phyloP scores from a whole-genome alignment of 495 filamentous ascomycete genomes.

The Penicillium roqueforti region DNA sequence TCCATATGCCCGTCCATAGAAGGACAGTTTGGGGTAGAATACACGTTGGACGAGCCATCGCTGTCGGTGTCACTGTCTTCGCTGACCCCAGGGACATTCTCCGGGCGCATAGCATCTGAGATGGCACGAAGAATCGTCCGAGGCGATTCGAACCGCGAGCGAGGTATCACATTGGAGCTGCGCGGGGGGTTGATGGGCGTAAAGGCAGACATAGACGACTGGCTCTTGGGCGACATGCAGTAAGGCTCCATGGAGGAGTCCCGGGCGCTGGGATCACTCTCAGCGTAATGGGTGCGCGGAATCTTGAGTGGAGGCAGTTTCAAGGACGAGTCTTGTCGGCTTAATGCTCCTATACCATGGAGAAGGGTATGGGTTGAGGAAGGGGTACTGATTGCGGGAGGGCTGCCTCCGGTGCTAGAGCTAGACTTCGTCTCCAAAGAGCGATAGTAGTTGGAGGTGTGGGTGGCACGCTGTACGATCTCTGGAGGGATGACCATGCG shows the following conservation, averaged over 20 bases:
- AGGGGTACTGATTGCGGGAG: constrained; percentile 4
- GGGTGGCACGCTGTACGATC: constrained; percentile 54
- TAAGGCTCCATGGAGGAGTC: constrained; percentile 30
- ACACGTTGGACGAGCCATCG: constrained; percentile 4
- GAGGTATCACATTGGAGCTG: constrained; percentile 16
- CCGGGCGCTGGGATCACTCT: constrained; percentile 21
- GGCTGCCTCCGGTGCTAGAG: constrained; percentile 7
- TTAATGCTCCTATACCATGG: not conserved
- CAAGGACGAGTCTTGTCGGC: not conserved
- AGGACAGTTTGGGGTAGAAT: constrained; percentile 1
- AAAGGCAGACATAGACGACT: constrained; percentile 21
- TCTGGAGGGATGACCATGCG: constrained; percentile 63
- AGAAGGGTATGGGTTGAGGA: constrained; percentile 13
- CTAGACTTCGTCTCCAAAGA: constrained; percentile 25
- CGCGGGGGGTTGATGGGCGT: constrained; percentile 36
- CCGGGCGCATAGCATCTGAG: not conserved
- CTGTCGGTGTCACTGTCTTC: constrained; percentile 17
- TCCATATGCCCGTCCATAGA: not conserved
- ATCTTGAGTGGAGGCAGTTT: constrained; percentile 1
- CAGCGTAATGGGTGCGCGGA: constrained; percentile 17
- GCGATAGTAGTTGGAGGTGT: constrained; percentile 49
- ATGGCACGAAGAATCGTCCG: constrained; percentile 6
- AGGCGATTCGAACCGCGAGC: constrained; percentile 8
- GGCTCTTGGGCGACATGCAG: constrained; percentile 29
- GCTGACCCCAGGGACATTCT: not conserved